A percentile compares a stretch with the other conserved stretches of the same genome.
phyloP scores from a whole-genome alignment of 2,329 filamentous ascomycete genomes.

The Fusarium musae region DNA sequence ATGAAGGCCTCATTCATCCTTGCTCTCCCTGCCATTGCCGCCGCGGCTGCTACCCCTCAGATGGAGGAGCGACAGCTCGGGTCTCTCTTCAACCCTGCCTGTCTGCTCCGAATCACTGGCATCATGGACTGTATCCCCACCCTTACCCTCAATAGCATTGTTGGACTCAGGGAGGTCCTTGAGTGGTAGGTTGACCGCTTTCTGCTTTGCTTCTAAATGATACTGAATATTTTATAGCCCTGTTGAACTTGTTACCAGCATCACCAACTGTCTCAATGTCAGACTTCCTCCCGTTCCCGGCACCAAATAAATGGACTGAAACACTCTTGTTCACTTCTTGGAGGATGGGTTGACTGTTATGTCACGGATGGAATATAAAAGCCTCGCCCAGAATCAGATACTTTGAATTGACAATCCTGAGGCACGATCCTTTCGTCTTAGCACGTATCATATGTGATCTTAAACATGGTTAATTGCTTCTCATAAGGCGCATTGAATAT shows the following conservation, averaged over 20 bases:
- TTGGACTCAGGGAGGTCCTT: not conserved
- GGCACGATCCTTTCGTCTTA: not conserved
- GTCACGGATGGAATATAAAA: not conserved
- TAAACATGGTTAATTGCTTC: not conserved
- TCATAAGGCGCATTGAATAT: not conserved
- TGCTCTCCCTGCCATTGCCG: not conserved
- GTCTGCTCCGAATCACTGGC: rapidly evolving
- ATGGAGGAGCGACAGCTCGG: not conserved
- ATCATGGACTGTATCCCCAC: rapidly evolving
- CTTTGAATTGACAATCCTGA: conserved; percentile 4
- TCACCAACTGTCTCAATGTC: too few species aligned
- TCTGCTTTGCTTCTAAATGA: too few species aligned
- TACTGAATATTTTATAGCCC: too few species aligned
- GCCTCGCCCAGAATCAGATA: not conserved
- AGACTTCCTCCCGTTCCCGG: too few species aligned
- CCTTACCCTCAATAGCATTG: not conserved
- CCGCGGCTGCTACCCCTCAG: not conserved
- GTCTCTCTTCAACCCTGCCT: rapidly evolving
- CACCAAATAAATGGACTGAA: too few species aligned
- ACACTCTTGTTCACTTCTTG: not conserved
- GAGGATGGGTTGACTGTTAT: not conserved
- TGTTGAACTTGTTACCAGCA: too few species aligned
- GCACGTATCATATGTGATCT: not conserved
- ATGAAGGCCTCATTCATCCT: conserved; percentile 7
- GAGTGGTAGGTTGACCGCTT: too few species aligned